Conservation (phyloP, 345 rosid genomes). For the Eucalyptus tenuipes region DNA sequence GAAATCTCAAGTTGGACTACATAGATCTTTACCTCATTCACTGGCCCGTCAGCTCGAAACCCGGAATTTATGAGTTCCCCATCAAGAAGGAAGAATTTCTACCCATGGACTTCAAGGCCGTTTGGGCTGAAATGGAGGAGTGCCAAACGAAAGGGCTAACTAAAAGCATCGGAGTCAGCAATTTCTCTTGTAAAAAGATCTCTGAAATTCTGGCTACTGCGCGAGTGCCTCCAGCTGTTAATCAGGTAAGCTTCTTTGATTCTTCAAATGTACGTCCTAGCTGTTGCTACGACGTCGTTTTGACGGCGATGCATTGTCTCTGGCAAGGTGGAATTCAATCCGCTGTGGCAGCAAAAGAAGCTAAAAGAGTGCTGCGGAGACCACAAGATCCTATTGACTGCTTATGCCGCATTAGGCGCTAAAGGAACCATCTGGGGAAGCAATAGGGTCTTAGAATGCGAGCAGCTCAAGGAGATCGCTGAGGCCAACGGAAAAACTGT, state of each 20-base stretch:
- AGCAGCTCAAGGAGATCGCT: conserved; percentile 58
- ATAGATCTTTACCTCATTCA: conserved; percentile 68
- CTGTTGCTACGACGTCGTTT: neutral
- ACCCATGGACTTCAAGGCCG: conserved; percentile 44
- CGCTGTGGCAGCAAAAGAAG: conserved; percentile 73
- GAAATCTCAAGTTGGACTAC: conserved; percentile 63
- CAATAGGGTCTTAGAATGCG: conserved; percentile 49
- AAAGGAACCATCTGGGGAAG: conserved; percentile 66
- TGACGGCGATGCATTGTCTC: conserved; percentile 10
- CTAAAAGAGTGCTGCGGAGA: conserved; percentile 46
- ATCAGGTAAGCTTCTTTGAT: conserved; percentile 38
- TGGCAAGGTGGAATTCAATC: conserved; percentile 75
- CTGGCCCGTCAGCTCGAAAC: conserved; percentile 78
- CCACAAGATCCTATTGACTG: conserved; percentile 38
- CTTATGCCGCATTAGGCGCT: conserved; percentile 64
- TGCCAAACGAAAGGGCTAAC: conserved; percentile 57
- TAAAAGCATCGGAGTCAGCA: conserved; percentile 73
- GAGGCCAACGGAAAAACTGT: conserved; percentile 48
- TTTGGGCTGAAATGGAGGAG: conserved; percentile 78
- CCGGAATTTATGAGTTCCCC: conserved; percentile 51
- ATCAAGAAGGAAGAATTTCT: conserved; percentile 53
- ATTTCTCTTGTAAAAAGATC: conserved; percentile 72
- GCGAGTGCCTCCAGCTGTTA: conserved; percentile 56
- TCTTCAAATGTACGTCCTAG: neutral
- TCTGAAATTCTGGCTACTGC: conserved; percentile 42